A percentile compares a stretch with the other conserved stretches of the same genome.
Conservation (phyloP, 208 protist genomes). For the Crithidia sp. region DNA sequence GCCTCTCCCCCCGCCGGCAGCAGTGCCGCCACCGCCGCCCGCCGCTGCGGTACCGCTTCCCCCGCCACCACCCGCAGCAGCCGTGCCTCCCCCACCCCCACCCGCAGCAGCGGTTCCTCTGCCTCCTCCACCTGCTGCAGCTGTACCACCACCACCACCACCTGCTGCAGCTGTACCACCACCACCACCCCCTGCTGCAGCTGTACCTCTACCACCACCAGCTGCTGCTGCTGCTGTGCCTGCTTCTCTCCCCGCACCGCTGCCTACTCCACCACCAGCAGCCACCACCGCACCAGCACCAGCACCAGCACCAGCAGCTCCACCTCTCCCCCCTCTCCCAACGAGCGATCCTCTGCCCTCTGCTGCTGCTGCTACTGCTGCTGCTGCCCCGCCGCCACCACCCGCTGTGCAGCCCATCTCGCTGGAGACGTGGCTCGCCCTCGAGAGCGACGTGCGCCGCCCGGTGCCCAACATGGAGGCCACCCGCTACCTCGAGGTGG, state of each 20-base stretch:
- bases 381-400: conserved; percentile 20
- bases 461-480: conserved; percentile 50
- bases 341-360: conserved; percentile 19
- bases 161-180: conserved; percentile 22
- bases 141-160: conserved; percentile 16
- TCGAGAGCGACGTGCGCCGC: conserved; percentile 50
- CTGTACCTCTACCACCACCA: conserved; percentile 26
- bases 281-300: conserved; percentile 23
- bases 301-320: conserved; percentile 14
- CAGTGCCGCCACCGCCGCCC: conserved; percentile 27
- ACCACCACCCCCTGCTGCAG: conserved; percentile 23
- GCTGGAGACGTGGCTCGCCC: conserved; percentile 37
- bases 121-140: conserved; percentile 6
- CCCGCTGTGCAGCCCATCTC: conserved; percentile 41
- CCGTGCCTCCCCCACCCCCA: conserved; percentile 4
- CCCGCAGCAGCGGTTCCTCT: conserved; percentile 1
- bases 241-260: conserved; percentile 23
- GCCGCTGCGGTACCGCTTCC: conserved; percentile 30
- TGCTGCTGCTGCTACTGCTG: conserved; percentile 20
- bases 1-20: conserved; percentile 27
- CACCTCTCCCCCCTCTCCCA: conserved; percentile 24
- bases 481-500: conserved; percentile 74
- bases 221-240: conserved; percentile 21
- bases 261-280: conserved; percentile 23
- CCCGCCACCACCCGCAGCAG: conserved; percentile 25